These are phyloP conservation scores for Fonsecaea pugnacius DNA, from an alignment of 2,329 filamentous ascomycete species.

Conservation along the genomic window DNA sequence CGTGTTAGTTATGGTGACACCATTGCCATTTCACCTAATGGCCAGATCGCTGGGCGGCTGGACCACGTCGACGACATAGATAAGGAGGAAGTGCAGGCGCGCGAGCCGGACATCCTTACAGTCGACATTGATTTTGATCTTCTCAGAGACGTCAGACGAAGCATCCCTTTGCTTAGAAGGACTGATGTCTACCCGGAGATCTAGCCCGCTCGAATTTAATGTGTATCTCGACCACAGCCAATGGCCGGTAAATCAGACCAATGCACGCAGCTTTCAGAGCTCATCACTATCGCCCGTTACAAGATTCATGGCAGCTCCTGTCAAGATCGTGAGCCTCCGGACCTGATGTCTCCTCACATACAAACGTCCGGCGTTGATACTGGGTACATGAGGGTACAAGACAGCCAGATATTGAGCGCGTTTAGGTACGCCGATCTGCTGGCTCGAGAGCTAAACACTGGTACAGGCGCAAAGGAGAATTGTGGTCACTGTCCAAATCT, in stretches of 20 bases:
- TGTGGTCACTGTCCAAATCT: background rate
- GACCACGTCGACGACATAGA: constrained; percentile 50
- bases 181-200: constrained; percentile 56
- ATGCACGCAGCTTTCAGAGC: background rate
- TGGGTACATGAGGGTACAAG: background rate
- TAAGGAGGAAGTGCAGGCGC: constrained; percentile 35
- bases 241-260: background rate
- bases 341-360: background rate
- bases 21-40: constrained; percentile 87
- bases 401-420: background rate
- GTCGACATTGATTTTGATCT: constrained; percentile 61
- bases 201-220: constrained; percentile 33
- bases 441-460: background rate
- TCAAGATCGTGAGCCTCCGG: background rate
- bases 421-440: background rate
- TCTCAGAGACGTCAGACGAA: constrained; percentile 57
- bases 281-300: background rate
- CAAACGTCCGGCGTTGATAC: background rate
- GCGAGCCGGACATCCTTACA: constrained; percentile 53
- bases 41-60: constrained; percentile 70
- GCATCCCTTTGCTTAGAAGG: constrained; percentile 63
- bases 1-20: constrained; percentile 83
- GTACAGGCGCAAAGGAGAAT: background rate
- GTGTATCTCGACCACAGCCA: background rate
- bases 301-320: background rate